Evolutionary conservation across 768 basidiomycete species (phyloP).

Genomic region (Suillus placidus): DNA sequence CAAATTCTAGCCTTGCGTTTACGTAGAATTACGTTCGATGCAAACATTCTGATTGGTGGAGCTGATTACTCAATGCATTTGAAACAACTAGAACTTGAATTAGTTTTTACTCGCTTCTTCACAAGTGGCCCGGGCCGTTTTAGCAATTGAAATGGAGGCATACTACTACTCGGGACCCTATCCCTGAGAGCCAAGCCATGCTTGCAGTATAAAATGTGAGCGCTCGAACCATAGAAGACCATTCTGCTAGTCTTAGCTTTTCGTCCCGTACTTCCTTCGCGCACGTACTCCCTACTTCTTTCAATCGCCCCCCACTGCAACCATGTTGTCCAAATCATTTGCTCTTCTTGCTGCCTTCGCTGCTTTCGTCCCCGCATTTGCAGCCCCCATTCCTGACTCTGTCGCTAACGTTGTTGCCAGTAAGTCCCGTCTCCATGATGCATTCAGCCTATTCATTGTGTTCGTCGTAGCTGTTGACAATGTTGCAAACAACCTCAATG

Average conservation of each 20-base stretch:
- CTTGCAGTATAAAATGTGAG: background rate
- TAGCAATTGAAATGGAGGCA: no score
- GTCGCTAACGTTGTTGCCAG: rapidly evolving
- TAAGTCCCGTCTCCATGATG: background rate
- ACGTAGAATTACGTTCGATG: background rate
- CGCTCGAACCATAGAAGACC: background rate
- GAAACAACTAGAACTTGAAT: background rate
- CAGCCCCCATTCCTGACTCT: background rate
- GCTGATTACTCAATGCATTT: background rate
- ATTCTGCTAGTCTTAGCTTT: background rate
- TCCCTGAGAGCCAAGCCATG: background rate
- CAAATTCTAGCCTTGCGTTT: background rate
- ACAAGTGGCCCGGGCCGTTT: no score
- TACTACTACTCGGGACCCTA: background rate
- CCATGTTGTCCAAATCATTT: background rate
- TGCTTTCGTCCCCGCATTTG: background rate
- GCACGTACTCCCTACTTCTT: background rate
- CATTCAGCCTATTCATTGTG: background rate
- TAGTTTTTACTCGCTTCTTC: background rate
- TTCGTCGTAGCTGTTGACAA: background rate
- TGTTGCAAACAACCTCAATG: background rate
- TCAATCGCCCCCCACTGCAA: background rate
- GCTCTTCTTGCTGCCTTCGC: background rate
- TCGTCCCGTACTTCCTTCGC: background rate
- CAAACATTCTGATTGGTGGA: background rate